Base-by-base conservation (phyloP, 2,329 filamentous ascomycete genomes). In the Colletotrichum scovillei region DNA sequence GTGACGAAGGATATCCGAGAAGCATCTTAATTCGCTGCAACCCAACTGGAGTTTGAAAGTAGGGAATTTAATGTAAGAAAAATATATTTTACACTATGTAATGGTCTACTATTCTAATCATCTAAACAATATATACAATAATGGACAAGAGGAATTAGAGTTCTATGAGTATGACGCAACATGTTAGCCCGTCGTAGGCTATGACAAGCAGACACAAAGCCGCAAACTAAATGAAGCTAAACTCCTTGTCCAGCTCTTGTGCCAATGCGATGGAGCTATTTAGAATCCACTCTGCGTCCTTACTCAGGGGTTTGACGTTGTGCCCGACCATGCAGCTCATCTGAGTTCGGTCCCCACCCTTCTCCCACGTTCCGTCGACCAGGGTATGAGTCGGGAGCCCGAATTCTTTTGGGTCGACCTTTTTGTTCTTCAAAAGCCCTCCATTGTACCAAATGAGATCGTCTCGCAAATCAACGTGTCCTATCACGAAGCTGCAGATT, bases 401-500 rank as follows among this genome's bases (percentile, higher is more conserved):
- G 26, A 81, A 85, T 3, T 79, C 78, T 0, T 77, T 68, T 4
- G 78, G 69, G 24, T 81, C 77, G 4, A 76, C 74, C 4, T 76
- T 74, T 70, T 84, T 84, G 74, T 84, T 84, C 78, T 84, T 85
- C 4, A 85, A 73, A 12, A 86, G 67, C 3, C 84, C 81, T 19
- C 84, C 84, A 58, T 85, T 86, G 24, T 83, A 85, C 84, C 84
- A 86, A 0, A 86, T 72, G 2, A 85, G 74, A 3, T 76, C 76
- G n/a, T 82, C 79, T 0, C 74, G 64, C 14, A 81, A 79, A 73
- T 86, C 85, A 2, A 83, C 76, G 70, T 86, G 85, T 0, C 83
- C 83, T 59, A 86, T 85, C 2, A 80, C 80, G 35, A 82, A 83
- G 73, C 83, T 84, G 79, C 84, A 86, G 2, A 86, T 74, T 6